Conservation (phyloP, 495 filamentous ascomycete genomes). For the Tuber umbilicatum region DNA sequence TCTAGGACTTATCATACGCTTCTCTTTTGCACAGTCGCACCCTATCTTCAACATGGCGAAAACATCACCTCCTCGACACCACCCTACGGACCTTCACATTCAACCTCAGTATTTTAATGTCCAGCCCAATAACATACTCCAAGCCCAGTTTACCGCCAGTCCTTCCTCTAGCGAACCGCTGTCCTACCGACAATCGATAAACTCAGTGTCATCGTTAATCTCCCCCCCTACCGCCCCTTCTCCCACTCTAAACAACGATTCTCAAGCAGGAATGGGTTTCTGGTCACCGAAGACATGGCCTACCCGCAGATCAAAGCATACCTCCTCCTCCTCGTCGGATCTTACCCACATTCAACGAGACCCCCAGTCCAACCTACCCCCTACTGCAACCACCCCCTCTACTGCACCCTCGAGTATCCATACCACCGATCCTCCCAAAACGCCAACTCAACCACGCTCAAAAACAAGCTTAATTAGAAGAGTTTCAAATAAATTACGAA, state of each 20-base stretch:
- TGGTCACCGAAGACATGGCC: background rate
- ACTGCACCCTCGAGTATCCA: background rate
- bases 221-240: background rate
- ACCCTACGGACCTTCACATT: background rate
- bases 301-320: background rate
- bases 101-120: background rate
- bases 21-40: background rate
- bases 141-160: background rate
- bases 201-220: background rate
- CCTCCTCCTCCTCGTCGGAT: background rate
- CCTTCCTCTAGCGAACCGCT: background rate
- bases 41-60: background rate
- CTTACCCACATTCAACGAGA: background rate
- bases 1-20: background rate
- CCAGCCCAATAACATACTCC: background rate
- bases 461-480: slow-evolving; percentile 54
- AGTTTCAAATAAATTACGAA: slow-evolving; percentile 62
- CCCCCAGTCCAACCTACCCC: background rate
- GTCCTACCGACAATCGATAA: background rate
- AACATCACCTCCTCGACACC: background rate
- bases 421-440: slow-evolving; percentile 6
- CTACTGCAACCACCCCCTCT: background rate
- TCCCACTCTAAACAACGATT: background rate
- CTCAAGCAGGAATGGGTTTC: background rate
- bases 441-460: slow-evolving; percentile 26